phyloP scores from a whole-genome alignment of 2,329 filamentous ascomycete genomes.

The Calonectria ilicicola region DNA sequence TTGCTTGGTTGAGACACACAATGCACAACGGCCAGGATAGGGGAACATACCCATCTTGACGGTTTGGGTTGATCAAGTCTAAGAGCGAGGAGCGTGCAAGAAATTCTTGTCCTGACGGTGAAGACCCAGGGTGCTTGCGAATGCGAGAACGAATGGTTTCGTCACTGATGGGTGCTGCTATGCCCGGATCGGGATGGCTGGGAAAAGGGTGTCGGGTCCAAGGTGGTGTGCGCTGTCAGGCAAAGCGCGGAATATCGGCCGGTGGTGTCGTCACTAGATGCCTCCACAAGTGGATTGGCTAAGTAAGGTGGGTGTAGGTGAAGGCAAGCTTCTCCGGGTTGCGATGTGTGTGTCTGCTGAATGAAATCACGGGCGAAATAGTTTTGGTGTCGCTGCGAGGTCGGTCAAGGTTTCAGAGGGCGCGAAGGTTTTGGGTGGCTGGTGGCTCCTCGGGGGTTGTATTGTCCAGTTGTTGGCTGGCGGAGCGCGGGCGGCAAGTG shows the following conservation, averaged over 20 bases:
- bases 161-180: background rate
- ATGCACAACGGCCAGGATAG: slow-evolving; percentile 37
- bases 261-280: slow-evolving; percentile 24
- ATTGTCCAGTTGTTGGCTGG: slow-evolving; percentile 4
- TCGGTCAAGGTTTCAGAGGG: background rate
- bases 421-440: slow-evolving; percentile 1
- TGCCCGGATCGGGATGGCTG: slow-evolving; percentile 9
- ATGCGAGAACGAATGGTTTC: background rate
- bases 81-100: background rate
- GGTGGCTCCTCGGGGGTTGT: background rate
- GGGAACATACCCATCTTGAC: slow-evolving; percentile 54
- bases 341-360: background rate
- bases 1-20: slow-evolving; percentile 13
- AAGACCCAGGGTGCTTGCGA: background rate
- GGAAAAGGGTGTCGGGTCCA: slow-evolving; percentile 1
- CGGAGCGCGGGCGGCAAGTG: slow-evolving; percentile 21
- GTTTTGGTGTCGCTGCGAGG: background rate
- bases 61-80: slow-evolving; percentile 2
- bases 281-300: background rate
- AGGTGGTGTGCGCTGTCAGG: slow-evolving; percentile 16
- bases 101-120: background rate
- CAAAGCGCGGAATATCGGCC: background rate
- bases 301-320: background rate
- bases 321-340: background rate
- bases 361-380: background rate